A percentile compares a stretch with the other conserved stretches of the same genome.
These are phyloP conservation scores for Solanum medicagineum DNA, from an alignment of 257 asterid species.

Conservation along the genomic window DNA sequence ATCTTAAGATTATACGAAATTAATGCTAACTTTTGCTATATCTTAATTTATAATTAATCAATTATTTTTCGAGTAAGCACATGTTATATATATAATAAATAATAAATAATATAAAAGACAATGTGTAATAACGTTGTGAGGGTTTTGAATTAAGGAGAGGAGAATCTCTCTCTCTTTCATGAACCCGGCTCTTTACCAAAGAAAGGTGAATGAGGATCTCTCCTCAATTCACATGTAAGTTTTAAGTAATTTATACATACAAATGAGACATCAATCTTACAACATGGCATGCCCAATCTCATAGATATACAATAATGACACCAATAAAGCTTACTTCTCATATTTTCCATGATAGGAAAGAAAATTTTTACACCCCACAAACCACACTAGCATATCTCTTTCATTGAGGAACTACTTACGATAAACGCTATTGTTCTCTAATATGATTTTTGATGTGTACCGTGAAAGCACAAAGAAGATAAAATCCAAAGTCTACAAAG, in stretches of 20 bases:
- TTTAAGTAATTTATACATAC: not conserved
- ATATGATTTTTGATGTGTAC: conserved; percentile 9
- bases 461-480: conserved; percentile 15
- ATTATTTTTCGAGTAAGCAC: too few species aligned
- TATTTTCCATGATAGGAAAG: not conserved
- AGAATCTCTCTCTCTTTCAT: too few species aligned
- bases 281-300: not conserved
- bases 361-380: not conserved
- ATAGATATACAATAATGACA: not conserved
- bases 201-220: not conserved
- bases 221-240: not conserved
- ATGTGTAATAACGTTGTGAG: too few species aligned
- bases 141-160: too few species aligned
- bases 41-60: too few species aligned
- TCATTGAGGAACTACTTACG: not conserved
- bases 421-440: not conserved
- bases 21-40: too few species aligned
- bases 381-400: conserved; percentile 5
- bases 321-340: not conserved
- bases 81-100: too few species aligned
- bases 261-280: not conserved
- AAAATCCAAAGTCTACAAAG: conserved; percentile 16
- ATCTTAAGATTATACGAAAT: too few species aligned
- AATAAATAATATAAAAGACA: too few species aligned
- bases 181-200: too few species aligned